Evolutionary conservation across 2,329 filamentous ascomycete genomes (phyloP), one percentile per base, ranked within the genome.

Genomic region (Nemania sp.): DNA sequence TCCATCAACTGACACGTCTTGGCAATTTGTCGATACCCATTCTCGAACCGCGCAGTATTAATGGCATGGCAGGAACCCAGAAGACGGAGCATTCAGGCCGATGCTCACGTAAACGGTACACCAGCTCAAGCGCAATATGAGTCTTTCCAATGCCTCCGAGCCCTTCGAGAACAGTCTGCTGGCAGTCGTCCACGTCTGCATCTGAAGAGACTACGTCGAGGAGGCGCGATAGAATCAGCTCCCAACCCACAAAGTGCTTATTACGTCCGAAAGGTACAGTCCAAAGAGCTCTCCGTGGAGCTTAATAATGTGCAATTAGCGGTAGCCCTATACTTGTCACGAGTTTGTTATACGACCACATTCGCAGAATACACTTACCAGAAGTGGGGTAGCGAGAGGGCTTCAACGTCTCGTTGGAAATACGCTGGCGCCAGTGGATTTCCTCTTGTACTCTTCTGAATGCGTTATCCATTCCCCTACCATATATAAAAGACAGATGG

Each of bases 1-100:
- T 94, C 92, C 2, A 88, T 90, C 75, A 94, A 87, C 58, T 97
- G 82, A 52, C 22, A 29, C n/a, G n/a, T n/a, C 66, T 93, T 18
- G 20, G 18, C 35, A 27, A 58, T 58, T 29, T 43, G 11, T 6
- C 32, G 41, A 27, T 45, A 58, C 20, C 13, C 35, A 45, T 27
- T 58, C 52, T 55, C 52, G 20, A 58, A 58, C 35, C 24, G 45
- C 20, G 55, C 15, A 27, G 49, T 15, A 18, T 52, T 24, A n/a
- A n/a, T n/a, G n/a, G n/a, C 8, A 52, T 29, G 22, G 47, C 60
- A 10, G 43, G 41, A 20, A 60, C 22, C 57, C 57, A 60, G 29
- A 52, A 60, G 29, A 60, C 29, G 41, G 57, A 60, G 32, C 45
- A 60, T 26, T 27, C 32, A 15, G 57, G 57, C 20, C 52, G 32